phyloP scores from a whole-genome alignment of 2,329 filamentous ascomycete genomes.

The Nemania sp. region DNA sequence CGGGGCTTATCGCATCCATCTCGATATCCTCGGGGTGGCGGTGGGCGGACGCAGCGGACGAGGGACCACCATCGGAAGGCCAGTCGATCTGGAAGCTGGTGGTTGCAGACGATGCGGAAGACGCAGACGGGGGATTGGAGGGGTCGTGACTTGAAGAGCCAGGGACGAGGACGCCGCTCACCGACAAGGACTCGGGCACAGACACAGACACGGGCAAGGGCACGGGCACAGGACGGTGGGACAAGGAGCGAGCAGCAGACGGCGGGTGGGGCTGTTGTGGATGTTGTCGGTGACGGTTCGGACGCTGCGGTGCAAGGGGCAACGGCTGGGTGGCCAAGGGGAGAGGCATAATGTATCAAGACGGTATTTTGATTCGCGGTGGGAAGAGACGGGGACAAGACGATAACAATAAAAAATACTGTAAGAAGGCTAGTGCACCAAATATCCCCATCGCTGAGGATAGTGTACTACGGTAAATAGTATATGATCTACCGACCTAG shows the following conservation, averaged over 20 bases:
- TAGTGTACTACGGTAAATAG: no score
- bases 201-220: background rate
- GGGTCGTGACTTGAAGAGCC: constrained; percentile 30
- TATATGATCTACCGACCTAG: no score
- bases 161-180: constrained; percentile 14
- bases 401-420: background rate
- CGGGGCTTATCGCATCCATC: constrained; percentile 56
- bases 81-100: constrained; percentile 43
- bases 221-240: background rate
- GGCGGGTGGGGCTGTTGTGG: constrained; percentile 30
- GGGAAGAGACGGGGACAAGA: no score
- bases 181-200: constrained; percentile 16
- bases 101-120: constrained; percentile 42
- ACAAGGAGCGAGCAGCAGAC: constrained; percentile 33
- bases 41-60: constrained; percentile 31
- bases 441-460: no score
- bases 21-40: constrained; percentile 53
- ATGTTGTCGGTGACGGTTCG: constrained; percentile 23
- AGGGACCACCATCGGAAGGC: constrained; percentile 37
- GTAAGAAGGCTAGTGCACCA: no score
- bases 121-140: constrained; percentile 40
- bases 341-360: constrained; percentile 35
- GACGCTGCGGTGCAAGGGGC: constrained; percentile 25
- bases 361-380: background rate
- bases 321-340: constrained; percentile 37